These are phyloP conservation scores for Mycena rebaudengoi DNA, from an alignment of 768 basidiomycete genomes.

Conservation along the genomic window DNA sequence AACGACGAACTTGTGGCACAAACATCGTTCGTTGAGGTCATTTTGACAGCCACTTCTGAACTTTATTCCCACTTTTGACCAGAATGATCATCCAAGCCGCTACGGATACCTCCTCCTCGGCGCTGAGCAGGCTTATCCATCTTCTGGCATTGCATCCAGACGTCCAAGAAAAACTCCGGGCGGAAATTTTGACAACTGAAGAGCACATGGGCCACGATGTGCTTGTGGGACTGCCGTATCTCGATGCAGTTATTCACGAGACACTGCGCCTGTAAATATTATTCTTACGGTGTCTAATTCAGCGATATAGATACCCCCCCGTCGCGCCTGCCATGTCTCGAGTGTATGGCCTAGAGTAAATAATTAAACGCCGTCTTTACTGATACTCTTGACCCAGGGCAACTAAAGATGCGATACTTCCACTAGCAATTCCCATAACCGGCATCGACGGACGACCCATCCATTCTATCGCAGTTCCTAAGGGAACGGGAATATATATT, in stretches of 20 bases:
- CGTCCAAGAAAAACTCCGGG: constrained; percentile 44
- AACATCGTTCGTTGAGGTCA: constrained; percentile 34
- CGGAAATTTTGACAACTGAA: constrained; percentile 29
- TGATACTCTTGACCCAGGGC: background rate
- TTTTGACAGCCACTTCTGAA: background rate
- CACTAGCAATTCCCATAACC: constrained; percentile 52
- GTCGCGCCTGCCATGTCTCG: constrained; percentile 30
- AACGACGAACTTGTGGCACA: constrained; percentile 52
- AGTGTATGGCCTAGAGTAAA: constrained; percentile 12
- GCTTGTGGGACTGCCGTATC: constrained; percentile 38
- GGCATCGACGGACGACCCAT: constrained; percentile 45
- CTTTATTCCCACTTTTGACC: too few species aligned
- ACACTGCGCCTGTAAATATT: constrained; percentile 39
- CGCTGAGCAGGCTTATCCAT: constrained; percentile 12
- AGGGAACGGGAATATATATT: constrained; percentile 49
- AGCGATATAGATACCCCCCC: constrained; percentile 25
- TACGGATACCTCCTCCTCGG: constrained; percentile 15
- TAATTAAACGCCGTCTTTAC: background rate
- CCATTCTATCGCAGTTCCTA: constrained; percentile 47
- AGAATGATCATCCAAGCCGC: constrained; percentile 27
- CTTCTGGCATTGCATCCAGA: constrained; percentile 33
- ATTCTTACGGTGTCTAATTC: constrained; percentile 1
- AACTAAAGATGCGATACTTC: constrained; percentile 38
- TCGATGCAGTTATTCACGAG: constrained; percentile 46
- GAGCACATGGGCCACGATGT: constrained; percentile 38